Percentiles rank a stretch among this genome's conserved stretches.
phyloP scores from a whole-genome alignment of 148 eudicot genomes.

The Silene uniflora region DNA sequence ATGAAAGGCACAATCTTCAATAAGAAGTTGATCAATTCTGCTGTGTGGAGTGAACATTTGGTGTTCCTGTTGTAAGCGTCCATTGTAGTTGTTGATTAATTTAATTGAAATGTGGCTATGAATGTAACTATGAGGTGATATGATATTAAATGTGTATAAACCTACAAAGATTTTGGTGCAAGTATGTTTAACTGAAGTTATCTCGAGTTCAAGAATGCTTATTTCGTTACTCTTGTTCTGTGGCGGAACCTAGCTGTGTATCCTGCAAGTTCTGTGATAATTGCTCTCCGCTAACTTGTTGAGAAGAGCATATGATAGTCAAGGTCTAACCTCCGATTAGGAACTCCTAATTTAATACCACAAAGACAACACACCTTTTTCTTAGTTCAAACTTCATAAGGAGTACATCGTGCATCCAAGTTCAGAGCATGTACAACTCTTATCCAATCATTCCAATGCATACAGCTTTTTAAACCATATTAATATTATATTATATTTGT shows the following conservation, averaged over 20 bases:
- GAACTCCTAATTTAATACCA: too few species aligned
- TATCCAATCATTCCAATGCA: too few species aligned
- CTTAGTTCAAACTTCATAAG: not conserved
- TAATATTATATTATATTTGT: too few species aligned
- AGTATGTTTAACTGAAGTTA: too few species aligned
- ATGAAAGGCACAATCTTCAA: slow-evolving; percentile 12
- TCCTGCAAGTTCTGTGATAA: too few species aligned
- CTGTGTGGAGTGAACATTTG: not conserved
- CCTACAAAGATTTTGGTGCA: slow-evolving; percentile 13
- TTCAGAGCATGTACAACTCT: not conserved
- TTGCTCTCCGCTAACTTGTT: too few species aligned
- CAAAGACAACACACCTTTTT: not conserved
- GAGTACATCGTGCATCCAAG: not conserved
- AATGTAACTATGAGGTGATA: slow-evolving; percentile 25
- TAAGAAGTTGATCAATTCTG: not conserved
- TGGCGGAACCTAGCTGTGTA: too few species aligned
- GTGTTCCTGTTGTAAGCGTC: not conserved
- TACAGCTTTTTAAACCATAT: too few species aligned
- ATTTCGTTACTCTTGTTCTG: too few species aligned
- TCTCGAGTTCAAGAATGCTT: not conserved
- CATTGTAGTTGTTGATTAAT: slow-evolving; percentile 12
- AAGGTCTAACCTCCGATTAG: too few species aligned
- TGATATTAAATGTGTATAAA: slow-evolving; percentile 12
- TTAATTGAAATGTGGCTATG: slow-evolving; percentile 10
- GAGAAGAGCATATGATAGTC: too few species aligned